Evolutionary conservation across 768 basidiomycete genomes (phyloP), one percentile per base, ranked within the genome.

Genomic region (Amanita molliuscula): DNA sequence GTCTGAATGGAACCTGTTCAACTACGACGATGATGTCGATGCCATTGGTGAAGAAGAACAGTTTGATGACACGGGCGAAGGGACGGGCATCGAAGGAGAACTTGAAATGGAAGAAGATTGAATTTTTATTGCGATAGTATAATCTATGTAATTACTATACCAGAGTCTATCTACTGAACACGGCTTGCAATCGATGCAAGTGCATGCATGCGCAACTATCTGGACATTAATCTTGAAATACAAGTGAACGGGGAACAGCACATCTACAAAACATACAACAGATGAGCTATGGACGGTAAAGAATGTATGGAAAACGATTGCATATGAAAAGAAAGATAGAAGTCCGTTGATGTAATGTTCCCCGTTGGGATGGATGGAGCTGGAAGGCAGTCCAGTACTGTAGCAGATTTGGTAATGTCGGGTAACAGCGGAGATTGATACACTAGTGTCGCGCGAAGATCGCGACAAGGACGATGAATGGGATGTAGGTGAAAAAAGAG

Each of bases 401-500:
- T 43, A 7, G 47, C 20, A 48, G 16, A 13, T 37, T 5, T 13
- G 20, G 38, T 9, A 20, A n/a, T 18, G 25, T 34, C 4, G 28
- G 38, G 28, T 43, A 18, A 29, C 26, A 18, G 38, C n/a, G 13
- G 31, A 43, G 9, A 18, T 11, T 5, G 38, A 15, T 13, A 25
- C 8, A 25, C 33, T 44, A 50, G 58, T 50, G 62, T 58, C 61
- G 63, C 33, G 63, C 79, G 60, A 82, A 86, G 55, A 88, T 69
- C 55, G 81, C 81, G 56, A 87, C 69, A 52, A 84, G 76, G 55
- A 84, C 68, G 62, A 89, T 81, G 63, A 89, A 86, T 11, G 87
- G 87, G 54, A 88, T 69, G 63, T 89, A 89, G 18, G 84, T 87
- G 62, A 88, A 60, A 33, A 88, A 55, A 35, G 85, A 84, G 38